Evolutionary conservation across 495 filamentous ascomycete genomes (phyloP).

Genomic region (Annulohypoxylon stygium): DNA sequence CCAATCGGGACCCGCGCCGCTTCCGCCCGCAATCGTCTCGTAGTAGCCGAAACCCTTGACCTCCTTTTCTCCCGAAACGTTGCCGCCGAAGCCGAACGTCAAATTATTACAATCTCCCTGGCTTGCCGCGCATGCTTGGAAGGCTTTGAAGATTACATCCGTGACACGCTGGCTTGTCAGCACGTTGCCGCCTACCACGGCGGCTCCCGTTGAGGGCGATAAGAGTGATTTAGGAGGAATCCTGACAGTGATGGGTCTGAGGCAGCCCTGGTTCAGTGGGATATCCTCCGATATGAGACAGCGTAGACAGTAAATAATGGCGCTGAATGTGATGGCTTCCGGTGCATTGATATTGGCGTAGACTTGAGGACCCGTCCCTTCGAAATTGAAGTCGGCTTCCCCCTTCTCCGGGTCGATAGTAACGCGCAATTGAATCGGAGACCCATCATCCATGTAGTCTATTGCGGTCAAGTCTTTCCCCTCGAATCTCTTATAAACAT

Average conservation of each 20-base stretch:
- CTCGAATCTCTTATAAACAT: slow-evolving; percentile 79
- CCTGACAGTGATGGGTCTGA: slow-evolving; percentile 85
- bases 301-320: slow-evolving; percentile 96
- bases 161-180: slow-evolving; percentile 91
- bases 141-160: slow-evolving; percentile 92
- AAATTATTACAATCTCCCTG: slow-evolving; percentile 97
- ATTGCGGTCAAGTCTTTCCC: slow-evolving; percentile 79
- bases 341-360: slow-evolving; percentile 97
- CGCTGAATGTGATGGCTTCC: slow-evolving; percentile 91
- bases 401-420: slow-evolving; percentile 86
- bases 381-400: slow-evolving; percentile 91
- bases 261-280: slow-evolving; percentile 95
- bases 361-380: slow-evolving; percentile 90
- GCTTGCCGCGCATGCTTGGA: slow-evolving; percentile 88
- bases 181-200: slow-evolving; percentile 96
- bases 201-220: slow-evolving; percentile 86
- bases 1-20: slow-evolving; percentile 89
- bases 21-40: slow-evolving; percentile 95
- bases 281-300: slow-evolving; percentile 95
- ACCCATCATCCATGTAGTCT: slow-evolving; percentile 96
- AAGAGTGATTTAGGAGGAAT: slow-evolving; percentile 88
- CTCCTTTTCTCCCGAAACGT: slow-evolving; percentile 71
- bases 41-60: slow-evolving; percentile 94
- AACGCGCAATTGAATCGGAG: slow-evolving; percentile 85
- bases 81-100: slow-evolving; percentile 85